Evolutionary conservation across 306 rosid genomes (phyloP).

Genomic region (Pterocarpus macrocarpus): DNA sequence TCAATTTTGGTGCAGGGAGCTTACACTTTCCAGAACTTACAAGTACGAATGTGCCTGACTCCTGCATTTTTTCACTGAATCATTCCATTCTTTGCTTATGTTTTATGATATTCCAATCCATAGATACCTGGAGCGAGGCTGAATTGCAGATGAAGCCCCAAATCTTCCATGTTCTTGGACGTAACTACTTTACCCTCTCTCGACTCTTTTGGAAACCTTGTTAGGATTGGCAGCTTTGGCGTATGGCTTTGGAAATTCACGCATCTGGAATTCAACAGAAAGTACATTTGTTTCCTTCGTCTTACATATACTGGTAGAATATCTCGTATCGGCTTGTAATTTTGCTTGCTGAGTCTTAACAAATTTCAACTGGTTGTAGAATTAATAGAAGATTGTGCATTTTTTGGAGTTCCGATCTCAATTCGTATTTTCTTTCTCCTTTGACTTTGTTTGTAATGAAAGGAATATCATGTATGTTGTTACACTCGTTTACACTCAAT

Average conservation of each 20-base stretch:
- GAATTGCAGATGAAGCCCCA: conserved; percentile 14
- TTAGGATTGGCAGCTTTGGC: background rate
- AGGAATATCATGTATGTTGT: background rate
- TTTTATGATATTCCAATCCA: conserved; percentile 12
- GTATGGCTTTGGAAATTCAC: conserved; percentile 13
- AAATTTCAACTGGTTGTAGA: background rate
- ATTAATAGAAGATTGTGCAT: background rate
- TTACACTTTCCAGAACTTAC: background rate
- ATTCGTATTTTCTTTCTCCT: background rate
- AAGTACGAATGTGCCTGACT: background rate
- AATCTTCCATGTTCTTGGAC: conserved; percentile 2
- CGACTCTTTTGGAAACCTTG: conserved; percentile 16
- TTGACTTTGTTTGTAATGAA: background rate
- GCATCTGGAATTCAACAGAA: conserved; percentile 8
- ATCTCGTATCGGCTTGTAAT: background rate
- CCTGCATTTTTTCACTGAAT: background rate
- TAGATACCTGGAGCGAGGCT: conserved; percentile 16
- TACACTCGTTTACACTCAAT: background rate
- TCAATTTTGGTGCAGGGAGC: background rate
- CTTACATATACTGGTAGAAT: conserved; percentile 10
- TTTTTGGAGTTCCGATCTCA: background rate
- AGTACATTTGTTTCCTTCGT: background rate
- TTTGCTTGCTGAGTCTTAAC: background rate
- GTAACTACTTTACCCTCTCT: conserved; percentile 1
- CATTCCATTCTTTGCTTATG: background rate